A percentile compares a stretch with the other conserved stretches of the same genome.
Conservation (phyloP, 2,329 filamentous ascomycete genomes). For the Clonostachys rosea region DNA sequence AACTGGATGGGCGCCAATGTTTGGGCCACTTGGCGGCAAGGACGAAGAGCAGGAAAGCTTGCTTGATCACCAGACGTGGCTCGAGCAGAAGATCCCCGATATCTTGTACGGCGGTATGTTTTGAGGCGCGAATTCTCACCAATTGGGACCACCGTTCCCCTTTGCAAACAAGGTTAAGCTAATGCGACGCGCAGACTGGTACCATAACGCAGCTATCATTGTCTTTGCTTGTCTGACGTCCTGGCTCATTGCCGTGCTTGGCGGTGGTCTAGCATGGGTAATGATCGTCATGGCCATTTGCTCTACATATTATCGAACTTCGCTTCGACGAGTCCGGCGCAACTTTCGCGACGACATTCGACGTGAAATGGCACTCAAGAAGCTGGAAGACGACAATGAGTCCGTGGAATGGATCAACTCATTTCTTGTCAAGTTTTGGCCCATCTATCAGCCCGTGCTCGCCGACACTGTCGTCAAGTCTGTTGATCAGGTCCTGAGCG, state of each 20-base stretch:
- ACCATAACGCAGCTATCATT: constrained; percentile 94
- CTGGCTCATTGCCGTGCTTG: constrained; percentile 84
- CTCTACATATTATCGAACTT: constrained; percentile 94
- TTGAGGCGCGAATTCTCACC: neutral
- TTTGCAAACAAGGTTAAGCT: constrained; percentile 2
- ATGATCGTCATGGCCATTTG: constrained; percentile 90
- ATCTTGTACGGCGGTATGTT: constrained; percentile 79
- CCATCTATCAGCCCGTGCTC: constrained; percentile 92
- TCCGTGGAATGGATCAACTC: constrained; percentile 99
- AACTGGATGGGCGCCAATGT: constrained; percentile 86
- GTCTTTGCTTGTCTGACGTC: constrained; percentile 86
- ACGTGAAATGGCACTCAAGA: constrained; percentile 82
- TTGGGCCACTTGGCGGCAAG: constrained; percentile 64
- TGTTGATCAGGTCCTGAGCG: constrained; percentile 93
- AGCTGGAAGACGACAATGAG: constrained; percentile 84
- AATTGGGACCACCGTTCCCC: neutral
- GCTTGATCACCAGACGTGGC: constrained; percentile 81
- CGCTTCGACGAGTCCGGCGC: constrained; percentile 83
- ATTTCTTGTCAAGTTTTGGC: constrained; percentile 98
- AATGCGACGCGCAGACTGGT: constrained; percentile 68
- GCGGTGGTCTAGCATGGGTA: constrained; percentile 89
- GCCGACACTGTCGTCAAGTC: constrained; percentile 89
- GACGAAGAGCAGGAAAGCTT: constrained; percentile 60
- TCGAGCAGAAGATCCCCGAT: constrained; percentile 81
- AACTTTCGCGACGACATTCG: constrained; percentile 95